Conservation (phyloP, 495 filamentous ascomycete species). For the Astrothelium macrocarpum region DNA sequence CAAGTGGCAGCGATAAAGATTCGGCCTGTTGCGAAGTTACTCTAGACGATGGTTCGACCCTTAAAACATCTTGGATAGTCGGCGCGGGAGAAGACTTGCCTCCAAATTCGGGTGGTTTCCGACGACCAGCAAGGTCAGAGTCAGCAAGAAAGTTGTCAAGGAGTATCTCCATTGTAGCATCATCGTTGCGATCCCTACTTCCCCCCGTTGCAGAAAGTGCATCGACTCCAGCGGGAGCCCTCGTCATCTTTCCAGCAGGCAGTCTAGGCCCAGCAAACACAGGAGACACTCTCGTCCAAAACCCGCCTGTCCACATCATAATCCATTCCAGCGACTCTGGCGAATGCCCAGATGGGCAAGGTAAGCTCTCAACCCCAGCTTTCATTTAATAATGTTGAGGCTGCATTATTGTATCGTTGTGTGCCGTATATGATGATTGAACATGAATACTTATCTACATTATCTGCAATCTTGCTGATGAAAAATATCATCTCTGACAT, state of each 20-base stretch:
- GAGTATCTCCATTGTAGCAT: conserved; percentile 57
- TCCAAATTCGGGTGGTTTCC: conserved; percentile 24
- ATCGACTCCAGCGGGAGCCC: conserved; percentile 60
- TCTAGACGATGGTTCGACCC: conserved; percentile 50
- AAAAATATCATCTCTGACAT: conserved; percentile 68
- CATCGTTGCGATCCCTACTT: conserved; percentile 57
- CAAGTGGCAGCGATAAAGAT: conserved; percentile 3
- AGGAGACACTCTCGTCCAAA: conserved; percentile 16
- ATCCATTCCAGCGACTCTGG: conserved; percentile 79
- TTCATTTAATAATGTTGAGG: conserved; percentile 5
- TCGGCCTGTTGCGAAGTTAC: conserved; percentile 27
- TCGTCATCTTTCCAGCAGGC: conserved; percentile 58
- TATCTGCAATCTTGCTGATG: conserved; percentile 81
- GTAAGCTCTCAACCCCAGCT: conserved; percentile 51
- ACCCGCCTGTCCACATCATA: conserved; percentile 59
- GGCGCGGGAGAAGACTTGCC: conserved; percentile 27
- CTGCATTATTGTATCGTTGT: conserved; percentile 22
- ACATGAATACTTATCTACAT: conserved; percentile 98
- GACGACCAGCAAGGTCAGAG: conserved; percentile 16
- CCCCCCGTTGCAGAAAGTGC: conserved; percentile 61
- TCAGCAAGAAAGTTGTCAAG: not conserved
- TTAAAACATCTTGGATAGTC: conserved; percentile 50
- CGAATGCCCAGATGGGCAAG: conserved; percentile 76
- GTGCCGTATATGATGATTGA: conserved; percentile 63
- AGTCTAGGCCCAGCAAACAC: conserved; percentile 26